phyloP scores from a whole-genome alignment of 768 basidiomycete genomes.

The Suillus ampliporus region DNA sequence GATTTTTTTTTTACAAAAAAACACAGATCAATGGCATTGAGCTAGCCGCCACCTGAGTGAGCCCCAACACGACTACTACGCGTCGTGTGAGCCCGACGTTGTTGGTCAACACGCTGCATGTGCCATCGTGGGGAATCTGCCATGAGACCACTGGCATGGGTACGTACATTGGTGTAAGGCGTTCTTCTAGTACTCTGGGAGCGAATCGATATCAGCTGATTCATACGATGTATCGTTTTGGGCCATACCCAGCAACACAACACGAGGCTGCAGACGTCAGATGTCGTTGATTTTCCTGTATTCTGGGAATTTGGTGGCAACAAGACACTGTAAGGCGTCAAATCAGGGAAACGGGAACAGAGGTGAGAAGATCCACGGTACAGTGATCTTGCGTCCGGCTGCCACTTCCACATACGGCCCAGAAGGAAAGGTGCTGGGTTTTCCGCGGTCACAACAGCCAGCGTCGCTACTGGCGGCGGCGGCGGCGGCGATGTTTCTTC shows the following conservation, averaged over 20 bases:
- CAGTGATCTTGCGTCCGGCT: neutral
- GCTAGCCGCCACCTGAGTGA: neutral
- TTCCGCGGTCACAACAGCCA: too few relatives aligned
- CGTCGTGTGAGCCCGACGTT: neutral
- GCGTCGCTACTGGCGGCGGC: too few relatives aligned
- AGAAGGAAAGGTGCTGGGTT: neutral
- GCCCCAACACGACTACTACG: neutral
- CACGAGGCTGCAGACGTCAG: neutral
- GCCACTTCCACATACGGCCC: neutral
- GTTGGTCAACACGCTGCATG: neutral
- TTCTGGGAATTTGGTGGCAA: neutral
- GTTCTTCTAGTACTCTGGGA: too few relatives aligned
- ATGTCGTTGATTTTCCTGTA: neutral
- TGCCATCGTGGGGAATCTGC: neutral
- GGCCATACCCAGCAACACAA: neutral
- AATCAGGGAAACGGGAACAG: neutral
- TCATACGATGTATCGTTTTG: neutral
- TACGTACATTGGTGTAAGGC: too few relatives aligned
- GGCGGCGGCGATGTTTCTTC: too few relatives aligned
- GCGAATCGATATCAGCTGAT: neutral
- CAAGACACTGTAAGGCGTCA: neutral
- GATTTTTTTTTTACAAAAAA: neutral
- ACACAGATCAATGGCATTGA: neutral
- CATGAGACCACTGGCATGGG: neutral
- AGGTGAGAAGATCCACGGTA: neutral